Evolutionary conservation across 306 rosid genomes (phyloP), one percentile per base, ranked within the genome.

Genomic region (Cicer yamashitae): DNA sequence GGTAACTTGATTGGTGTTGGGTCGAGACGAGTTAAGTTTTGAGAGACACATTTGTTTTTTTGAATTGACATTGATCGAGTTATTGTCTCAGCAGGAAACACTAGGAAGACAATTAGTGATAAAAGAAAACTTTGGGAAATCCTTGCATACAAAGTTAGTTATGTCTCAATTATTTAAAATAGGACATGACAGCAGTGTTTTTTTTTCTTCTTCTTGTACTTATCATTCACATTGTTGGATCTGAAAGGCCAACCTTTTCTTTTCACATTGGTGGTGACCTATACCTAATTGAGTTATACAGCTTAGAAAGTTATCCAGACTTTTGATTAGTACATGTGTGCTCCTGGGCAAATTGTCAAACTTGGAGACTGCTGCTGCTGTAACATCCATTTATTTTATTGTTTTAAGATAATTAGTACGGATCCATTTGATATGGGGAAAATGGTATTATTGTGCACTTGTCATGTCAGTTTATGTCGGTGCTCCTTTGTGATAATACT

Each of bases 271-370:
- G 45, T 43, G 34, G 56, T 13, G 73, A 47, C 53, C 45, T 11
- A 12, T 10, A 20, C 54, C 54, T 18, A 52, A 73, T 72, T 57
- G 25, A 58, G 57, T 59, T 39, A 10, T 53, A 71, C 30, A 17
- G 10, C 40, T 10, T 39, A 52, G 40, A 71, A 43, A n/a, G 17
- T 38, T 70, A 41, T 51, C 15, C 34, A 3, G 25, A 34, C 18
- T 52, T 47, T 72, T 74, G 78, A 43, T 30, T 25, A 43, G 69
- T 74, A 34, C 58, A 57, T 45, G 13, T 59, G 6, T 59, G 10
- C 11, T 17, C 51, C 7, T 38, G 62, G 41, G 22, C 34, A 30
- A 30, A 30, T 30, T 30, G 34, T 30, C 34, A 30, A 30, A 30
- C 5, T 30, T 30, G 34, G 34, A 30, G 34, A 30, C 34, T 30